Evolutionary conservation across 2,329 filamentous ascomycete genomes (phyloP).

Genomic region (Purpureocillium lavendulum): DNA sequence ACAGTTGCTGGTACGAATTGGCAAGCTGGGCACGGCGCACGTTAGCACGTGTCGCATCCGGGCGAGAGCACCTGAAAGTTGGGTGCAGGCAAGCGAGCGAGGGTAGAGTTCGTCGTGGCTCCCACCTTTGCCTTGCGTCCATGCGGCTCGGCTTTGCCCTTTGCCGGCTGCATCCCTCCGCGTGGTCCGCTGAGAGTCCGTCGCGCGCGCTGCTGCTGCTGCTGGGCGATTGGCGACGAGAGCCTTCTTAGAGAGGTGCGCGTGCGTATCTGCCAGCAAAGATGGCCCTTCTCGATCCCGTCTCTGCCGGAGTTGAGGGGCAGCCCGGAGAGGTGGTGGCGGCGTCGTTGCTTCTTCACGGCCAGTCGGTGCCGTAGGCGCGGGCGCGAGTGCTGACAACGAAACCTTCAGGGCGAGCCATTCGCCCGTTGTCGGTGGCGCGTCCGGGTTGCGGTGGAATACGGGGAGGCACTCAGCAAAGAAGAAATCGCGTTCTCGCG

Average conservation of each 20-base stretch:
- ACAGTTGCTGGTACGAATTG: constrained; percentile 90
- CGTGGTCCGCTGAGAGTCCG: constrained; percentile 11
- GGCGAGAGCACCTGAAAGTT: too few species aligned
- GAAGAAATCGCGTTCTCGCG: too few species aligned
- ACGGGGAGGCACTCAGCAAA: background rate
- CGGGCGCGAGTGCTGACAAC: background rate
- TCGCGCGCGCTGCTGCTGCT: background rate
- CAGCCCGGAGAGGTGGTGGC: background rate
- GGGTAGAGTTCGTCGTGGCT: background rate
- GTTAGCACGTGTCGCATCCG: background rate
- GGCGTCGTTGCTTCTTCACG: background rate
- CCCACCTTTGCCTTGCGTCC: constrained; percentile 54
- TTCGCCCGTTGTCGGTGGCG: background rate
- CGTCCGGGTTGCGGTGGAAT: background rate
- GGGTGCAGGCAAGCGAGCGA: background rate
- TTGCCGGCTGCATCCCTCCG: constrained; percentile 44
- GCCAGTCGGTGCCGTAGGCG: background rate
- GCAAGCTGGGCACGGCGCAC: constrained; percentile 60
- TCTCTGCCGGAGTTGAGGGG: too few species aligned
- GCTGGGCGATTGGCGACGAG: too few species aligned
- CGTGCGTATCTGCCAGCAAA: too few species aligned
- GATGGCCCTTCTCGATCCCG: too few species aligned
- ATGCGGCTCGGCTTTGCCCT: constrained; percentile 48
- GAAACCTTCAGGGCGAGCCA: background rate
- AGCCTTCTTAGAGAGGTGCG: too few species aligned